Base-by-base conservation (phyloP, 768 basidiomycete species). In the Terana coerulea region DNA sequence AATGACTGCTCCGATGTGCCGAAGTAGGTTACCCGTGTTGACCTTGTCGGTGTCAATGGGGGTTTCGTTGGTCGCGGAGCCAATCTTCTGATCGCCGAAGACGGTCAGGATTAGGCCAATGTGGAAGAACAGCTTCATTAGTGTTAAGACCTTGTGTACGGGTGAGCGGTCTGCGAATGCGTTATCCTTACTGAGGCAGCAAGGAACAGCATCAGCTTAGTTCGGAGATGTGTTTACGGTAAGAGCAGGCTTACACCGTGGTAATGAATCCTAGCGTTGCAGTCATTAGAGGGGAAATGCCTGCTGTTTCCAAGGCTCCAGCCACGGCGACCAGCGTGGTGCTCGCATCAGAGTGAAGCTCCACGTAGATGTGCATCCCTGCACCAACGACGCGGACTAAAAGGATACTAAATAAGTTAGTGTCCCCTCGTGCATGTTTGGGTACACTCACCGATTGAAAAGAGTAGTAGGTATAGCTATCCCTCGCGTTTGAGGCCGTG, bases 391-490 rank as follows among this genome's bases (percentile, higher is more conserved):
- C 70, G 35, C 85, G 78, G 39, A 75, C 86, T 87, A 44, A 9
- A 19, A 11, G 31, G 28, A 6, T 26, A 37, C 50, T 49, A 25
- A 33, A 24, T 52, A 36, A 54, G 53, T 43, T 15, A 31, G 37
- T 45, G 46, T 17, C 8, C 51, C 17, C 33, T 46, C n/a, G 24
- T 6, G 5, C 26, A 6, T 45, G 31, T 7, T 29, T 22, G 2
- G 2, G 30, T 10, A 35, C 28, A 70, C 80, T 62, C 54, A 84
- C 84, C 65, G 37, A 77, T 54, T 10, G 83, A 75, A 54, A 88
- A 84, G 11, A 84, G 66, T 39, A 78, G 71, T n/a, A 87, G 71
- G 55, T 79, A 78, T n/a, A 86, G 64, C 83, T 83, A 88, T 52
- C 83, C 86, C 26, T 75, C 79, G 63, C 83, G 77, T 51, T 77